Conservation (phyloP, 2,329 filamentous ascomycete genomes). For the Colletotrichum ledebouriae region DNA sequence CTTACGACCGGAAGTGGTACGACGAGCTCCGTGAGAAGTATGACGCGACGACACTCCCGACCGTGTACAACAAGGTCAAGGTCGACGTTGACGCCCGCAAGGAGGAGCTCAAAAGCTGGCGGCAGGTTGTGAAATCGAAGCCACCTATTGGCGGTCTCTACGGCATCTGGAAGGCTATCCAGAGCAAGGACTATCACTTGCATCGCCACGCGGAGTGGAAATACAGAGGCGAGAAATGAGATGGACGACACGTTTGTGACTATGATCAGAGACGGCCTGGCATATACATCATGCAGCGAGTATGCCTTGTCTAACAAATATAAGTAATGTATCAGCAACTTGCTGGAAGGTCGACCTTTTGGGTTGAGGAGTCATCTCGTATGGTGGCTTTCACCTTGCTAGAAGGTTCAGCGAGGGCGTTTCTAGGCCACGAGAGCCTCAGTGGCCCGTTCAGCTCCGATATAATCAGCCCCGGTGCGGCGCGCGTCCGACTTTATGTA, state of each 20-base stretch:
- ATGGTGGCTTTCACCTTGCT: no score
- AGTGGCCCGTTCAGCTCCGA: no score
- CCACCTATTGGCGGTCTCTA: conserved; percentile 71
- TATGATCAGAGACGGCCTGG: background rate
- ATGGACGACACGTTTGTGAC: background rate
- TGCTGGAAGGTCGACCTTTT: no score
- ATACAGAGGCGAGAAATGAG: conserved; percentile 55
- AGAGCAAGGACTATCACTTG: conserved; percentile 68
- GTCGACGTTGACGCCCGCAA: conserved; percentile 64
- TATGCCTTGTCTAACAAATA: conserved; percentile 10
- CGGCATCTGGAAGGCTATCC: conserved; percentile 71
- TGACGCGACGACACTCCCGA: conserved; percentile 71
- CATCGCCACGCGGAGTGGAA: conserved; percentile 68
- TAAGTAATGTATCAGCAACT: conserved; percentile 18
- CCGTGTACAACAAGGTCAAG: conserved; percentile 78
- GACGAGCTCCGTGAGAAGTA: conserved; percentile 74
- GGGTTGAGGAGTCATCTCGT: no score
- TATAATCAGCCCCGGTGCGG: no score
- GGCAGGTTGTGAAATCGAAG: conserved; percentile 59
- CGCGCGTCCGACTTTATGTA: no score
- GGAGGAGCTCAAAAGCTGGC: conserved; percentile 54
- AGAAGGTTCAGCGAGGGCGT: no score
- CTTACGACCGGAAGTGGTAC: conserved; percentile 73
- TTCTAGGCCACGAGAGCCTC: no score
- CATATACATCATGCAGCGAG: conserved; percentile 5